phyloP scores from a whole-genome alignment of 1,139 yeast genomes.

The Oligophagozyma castellii region DNA sequence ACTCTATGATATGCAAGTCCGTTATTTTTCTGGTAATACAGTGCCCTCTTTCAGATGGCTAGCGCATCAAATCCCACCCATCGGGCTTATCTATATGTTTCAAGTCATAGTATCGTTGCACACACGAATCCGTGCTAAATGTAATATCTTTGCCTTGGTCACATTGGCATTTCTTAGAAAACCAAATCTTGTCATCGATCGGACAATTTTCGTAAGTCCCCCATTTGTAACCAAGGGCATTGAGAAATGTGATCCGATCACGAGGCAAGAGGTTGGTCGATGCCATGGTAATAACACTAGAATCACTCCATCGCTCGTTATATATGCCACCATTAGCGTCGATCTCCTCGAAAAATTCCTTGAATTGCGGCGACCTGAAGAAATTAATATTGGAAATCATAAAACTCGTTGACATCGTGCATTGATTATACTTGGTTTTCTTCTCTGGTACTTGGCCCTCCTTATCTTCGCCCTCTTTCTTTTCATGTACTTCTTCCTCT shows the following conservation, averaged over 20 bases:
- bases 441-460: neutral
- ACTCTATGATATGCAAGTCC: slow-evolving; percentile 2
- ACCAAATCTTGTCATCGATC: slow-evolving; percentile 35
- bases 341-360: slow-evolving; percentile 49
- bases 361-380: slow-evolving; percentile 61
- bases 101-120: slow-evolving; percentile 29
- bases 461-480: neutral
- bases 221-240: slow-evolving; percentile 47
- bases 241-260: slow-evolving; percentile 57
- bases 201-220: slow-evolving; percentile 56
- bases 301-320: slow-evolving; percentile 89
- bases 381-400: slow-evolving; percentile 61
- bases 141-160: slow-evolving; percentile 54
- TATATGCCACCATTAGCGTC: slow-evolving; percentile 77
- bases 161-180: slow-evolving; percentile 44
- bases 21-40: too few species aligned
- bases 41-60: too few species aligned
- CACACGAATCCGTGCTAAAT: slow-evolving; percentile 49
- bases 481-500: neutral
- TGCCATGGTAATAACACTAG: slow-evolving; percentile 77
- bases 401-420: slow-evolving; percentile 81
- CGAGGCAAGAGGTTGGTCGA: slow-evolving; percentile 56
- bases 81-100: slow-evolving; percentile 38
- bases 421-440: slow-evolving; percentile 44
- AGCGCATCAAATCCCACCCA: slow-evolving; percentile 41